Evolutionary conservation across 1,284 basidiomycete genomes (phyloP), one percentile per base, ranked within the genome.

Genomic region (Leccinum cinnamomeum): DNA sequence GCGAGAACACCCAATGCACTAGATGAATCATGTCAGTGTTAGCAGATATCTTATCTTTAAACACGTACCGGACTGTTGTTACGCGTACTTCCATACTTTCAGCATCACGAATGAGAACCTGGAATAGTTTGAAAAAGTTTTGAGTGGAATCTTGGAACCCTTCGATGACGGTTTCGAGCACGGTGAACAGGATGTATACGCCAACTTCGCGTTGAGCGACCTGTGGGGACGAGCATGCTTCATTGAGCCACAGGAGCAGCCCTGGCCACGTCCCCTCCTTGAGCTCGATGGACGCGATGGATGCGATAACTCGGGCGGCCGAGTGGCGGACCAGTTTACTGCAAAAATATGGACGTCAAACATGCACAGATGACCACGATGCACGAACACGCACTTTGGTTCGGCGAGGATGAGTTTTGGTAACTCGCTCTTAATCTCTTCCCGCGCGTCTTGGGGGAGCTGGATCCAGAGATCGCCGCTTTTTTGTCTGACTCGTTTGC

Each of bases 161-260:
- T 70, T 97, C 94, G 66, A 95, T 90, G 69, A 98, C 90, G 65
- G 88, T 93, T 77, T 99, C 97, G 65, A 98, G 85, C 30, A 98
- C 88, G 41, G 93, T 92, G 79, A 86, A 97, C 53, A 99, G 86
- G 68, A 98, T 95, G 77, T 90, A 98, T 66, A 93, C 84, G 63
- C 93, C 94, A 62, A 95, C 53, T 18, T 98, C 95, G 62, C 97
- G 92, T 70, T 97, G 93, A 0, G 85, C 77, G 35, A 87, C 86
- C 59, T 85, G 79, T 3, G 83, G 68, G 8, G 94, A 92, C 56
- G 84, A 83, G 62, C 92, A 91, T 16, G 94, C 90, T 67, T 89
- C 83, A 72, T 92, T 86, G 61, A 99, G 86, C 82, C 94, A 96
- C 4, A 94, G 93, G 39, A 99, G 85, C 55, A 99, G 90, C 62